Percentiles rank a stretch among this genome's conserved stretches.
Evolutionary conservation across 148 eudicot genomes (phyloP).

Genomic region (Heliosperma pusillum): DNA sequence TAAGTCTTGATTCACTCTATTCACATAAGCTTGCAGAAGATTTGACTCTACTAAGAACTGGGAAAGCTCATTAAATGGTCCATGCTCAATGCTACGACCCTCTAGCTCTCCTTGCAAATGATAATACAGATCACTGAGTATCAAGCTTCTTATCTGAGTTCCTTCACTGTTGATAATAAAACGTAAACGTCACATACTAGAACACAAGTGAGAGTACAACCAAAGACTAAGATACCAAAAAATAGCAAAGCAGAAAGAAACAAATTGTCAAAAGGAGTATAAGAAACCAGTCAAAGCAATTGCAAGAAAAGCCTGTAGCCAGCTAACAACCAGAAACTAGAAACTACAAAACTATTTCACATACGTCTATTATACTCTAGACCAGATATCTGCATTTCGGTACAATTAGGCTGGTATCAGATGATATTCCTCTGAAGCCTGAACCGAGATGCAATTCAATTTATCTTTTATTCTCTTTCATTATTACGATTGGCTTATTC

Average conservation of each 20-base stretch:
- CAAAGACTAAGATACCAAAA: neutral
- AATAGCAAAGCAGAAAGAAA: neutral
- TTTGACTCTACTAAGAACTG: conserved; percentile 53
- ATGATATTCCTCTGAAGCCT: neutral
- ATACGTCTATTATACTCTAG: neutral
- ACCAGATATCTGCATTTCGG: neutral
- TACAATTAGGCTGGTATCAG: neutral
- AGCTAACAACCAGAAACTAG: neutral
- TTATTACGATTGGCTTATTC: neutral
- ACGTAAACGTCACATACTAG: neutral
- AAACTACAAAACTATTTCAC: neutral
- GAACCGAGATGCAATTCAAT: neutral
- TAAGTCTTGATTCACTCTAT: conserved; percentile 34
- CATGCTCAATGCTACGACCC: conserved; percentile 75
- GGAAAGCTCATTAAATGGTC: conserved; percentile 77
- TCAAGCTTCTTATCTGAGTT: conserved; percentile 49
- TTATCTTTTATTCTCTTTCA: neutral
- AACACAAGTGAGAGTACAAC: neutral
- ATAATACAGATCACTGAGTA: conserved; percentile 81
- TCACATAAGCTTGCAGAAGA: conserved; percentile 47
- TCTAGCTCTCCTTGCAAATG: conserved; percentile 95
- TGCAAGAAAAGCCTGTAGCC: neutral
- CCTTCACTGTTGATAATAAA: conserved; percentile 56
- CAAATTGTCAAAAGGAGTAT: neutral
- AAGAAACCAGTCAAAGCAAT: neutral